phyloP scores from a whole-genome alignment of 768 basidiomycete genomes.

The Pleurotus giganteus region DNA sequence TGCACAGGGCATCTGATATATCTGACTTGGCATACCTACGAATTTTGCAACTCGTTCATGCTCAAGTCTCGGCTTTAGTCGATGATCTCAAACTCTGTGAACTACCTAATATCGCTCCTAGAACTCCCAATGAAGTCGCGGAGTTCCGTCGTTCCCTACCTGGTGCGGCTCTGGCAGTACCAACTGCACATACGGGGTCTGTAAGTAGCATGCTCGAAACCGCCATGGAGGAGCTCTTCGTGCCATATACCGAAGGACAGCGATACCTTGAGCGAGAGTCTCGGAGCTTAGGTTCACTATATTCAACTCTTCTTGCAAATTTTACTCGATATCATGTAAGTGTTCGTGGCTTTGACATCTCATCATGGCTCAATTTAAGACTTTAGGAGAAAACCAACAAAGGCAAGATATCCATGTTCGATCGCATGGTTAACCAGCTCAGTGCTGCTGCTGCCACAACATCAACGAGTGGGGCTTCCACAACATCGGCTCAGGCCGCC shows the following conservation, averaged over 20 bases:
- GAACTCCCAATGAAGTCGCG: conserved; percentile 59
- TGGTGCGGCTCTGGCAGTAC: conserved; percentile 40
- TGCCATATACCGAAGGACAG: conserved; percentile 89
- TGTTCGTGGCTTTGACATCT: conserved; percentile 12
- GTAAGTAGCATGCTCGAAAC: conserved; percentile 88
- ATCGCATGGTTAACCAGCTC: conserved; percentile 89
- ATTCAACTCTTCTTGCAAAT: conserved; percentile 61
- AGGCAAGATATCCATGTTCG: conserved; percentile 78
- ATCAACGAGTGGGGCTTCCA: conserved; percentile 53
- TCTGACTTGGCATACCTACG: conserved; percentile 92
- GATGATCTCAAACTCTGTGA: conserved; percentile 94
- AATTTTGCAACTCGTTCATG: conserved; percentile 83
- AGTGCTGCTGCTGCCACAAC: conserved; percentile 72
- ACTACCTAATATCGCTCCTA: conserved; percentile 62
- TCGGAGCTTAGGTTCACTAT: conserved; percentile 77
- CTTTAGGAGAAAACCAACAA: conserved; percentile 57
- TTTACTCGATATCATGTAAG: conserved; percentile 92
- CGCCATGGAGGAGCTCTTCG: conserved; percentile 94
- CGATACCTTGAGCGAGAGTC: conserved; percentile 92
- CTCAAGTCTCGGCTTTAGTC: conserved; percentile 72
- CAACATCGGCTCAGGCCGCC: conserved; percentile 81
- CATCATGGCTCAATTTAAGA: not conserved
- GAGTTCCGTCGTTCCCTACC: conserved; percentile 60
- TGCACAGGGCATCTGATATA: conserved; percentile 69
- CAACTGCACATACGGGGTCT: conserved; percentile 50